These are phyloP conservation scores for Alternaria novae-zelandiae DNA, from an alignment of 2,329 filamentous ascomycete species.

Conservation along the genomic window DNA sequence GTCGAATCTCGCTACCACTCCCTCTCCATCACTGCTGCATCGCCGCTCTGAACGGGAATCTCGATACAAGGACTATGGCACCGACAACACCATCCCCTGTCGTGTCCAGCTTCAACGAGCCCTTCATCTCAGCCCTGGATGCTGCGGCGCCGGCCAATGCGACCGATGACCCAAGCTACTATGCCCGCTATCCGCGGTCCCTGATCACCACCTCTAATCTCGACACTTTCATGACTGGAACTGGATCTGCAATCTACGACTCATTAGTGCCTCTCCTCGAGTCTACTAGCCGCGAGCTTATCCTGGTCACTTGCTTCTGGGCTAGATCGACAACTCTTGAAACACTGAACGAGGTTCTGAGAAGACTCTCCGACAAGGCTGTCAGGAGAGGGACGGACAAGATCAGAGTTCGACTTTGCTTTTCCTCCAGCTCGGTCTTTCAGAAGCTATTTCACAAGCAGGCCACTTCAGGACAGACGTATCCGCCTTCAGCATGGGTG, in stretches of 20 bases:
- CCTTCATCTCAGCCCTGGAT: constrained; percentile 38
- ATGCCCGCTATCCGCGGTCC: constrained; percentile 39
- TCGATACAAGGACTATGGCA: constrained; percentile 6
- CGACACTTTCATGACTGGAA: constrained; percentile 51
- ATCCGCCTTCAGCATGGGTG: constrained; percentile 65
- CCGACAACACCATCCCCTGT: neutral
- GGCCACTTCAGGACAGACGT: constrained; percentile 67
- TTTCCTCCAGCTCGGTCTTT: constrained; percentile 74
- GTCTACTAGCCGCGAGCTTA: constrained; percentile 67
- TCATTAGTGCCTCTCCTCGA: constrained; percentile 67
- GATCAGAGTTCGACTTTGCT: constrained; percentile 73
- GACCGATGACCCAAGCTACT: constrained; percentile 50
- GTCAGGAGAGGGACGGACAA: constrained; percentile 40
- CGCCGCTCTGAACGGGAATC: neutral
- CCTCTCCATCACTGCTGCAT: neutral
- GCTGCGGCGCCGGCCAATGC: constrained; percentile 26
- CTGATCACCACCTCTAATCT: constrained; percentile 46
- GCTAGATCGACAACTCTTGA: constrained; percentile 68
- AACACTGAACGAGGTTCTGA: constrained; percentile 64
- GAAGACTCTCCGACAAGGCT: constrained; percentile 62
- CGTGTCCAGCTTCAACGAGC: constrained; percentile 25
- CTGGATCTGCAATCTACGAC: constrained; percentile 52
- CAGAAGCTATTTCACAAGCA: constrained; percentile 79
- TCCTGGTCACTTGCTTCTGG: constrained; percentile 86
- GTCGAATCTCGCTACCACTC: neutral